phyloP scores from a whole-genome alignment of 768 basidiomycete genomes.

The Lactarius quietus region DNA sequence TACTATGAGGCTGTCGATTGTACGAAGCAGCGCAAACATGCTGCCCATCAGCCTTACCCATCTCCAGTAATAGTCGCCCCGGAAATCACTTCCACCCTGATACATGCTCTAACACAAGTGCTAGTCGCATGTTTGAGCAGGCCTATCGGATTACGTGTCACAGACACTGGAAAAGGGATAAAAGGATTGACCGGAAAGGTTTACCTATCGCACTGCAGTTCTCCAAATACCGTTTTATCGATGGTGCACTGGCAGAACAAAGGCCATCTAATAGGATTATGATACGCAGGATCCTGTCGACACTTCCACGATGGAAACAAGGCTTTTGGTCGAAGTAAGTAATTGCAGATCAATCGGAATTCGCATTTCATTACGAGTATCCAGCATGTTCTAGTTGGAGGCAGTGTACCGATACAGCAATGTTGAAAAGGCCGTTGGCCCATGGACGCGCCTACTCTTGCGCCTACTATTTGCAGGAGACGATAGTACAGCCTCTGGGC shows the following conservation, averaged over 20 bases:
- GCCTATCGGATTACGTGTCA: neutral
- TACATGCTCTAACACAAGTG: no score
- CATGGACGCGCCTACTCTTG: no score
- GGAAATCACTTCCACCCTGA: no score
- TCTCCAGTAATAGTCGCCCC: neutral
- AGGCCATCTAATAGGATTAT: neutral
- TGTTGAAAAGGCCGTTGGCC: neutral
- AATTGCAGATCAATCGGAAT: neutral
- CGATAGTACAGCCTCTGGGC: no score
- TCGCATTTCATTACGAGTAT: neutral
- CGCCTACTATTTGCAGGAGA: no score
- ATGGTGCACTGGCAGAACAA: neutral
- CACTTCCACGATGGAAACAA: neutral
- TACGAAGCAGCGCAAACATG: neutral
- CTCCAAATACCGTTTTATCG: neutral
- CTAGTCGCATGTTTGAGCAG: neutral
- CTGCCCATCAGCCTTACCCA: neutral
- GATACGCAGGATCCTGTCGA: neutral
- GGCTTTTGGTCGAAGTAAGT: neutral
- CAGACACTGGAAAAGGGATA: neutral
- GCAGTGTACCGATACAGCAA: neutral
- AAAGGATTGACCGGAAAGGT: neutral
- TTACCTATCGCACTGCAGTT: neutral
- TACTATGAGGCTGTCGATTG: neutral
- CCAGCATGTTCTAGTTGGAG: neutral